Conservation (phyloP, 129 eudicot species). For the Pseudognaphalium luteoalbum region DNA sequence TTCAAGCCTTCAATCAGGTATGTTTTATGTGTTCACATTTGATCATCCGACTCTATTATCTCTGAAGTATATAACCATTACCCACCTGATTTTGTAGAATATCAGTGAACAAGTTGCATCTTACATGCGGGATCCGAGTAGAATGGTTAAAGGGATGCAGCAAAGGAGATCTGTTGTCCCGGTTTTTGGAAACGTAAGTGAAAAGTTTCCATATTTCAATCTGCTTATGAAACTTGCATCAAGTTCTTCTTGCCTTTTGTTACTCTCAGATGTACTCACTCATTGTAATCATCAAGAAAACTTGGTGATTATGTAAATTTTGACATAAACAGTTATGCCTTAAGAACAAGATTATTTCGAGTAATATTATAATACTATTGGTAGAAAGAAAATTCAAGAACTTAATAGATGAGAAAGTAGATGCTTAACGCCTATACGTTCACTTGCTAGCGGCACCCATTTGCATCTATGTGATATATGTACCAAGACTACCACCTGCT, state of each 20-base stretch:
- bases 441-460: background rate
- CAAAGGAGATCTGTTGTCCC: conserved; percentile 70
- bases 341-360: background rate
- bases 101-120: conserved; percentile 88
- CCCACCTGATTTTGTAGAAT: conserved; percentile 45
- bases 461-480: background rate
- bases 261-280: background rate
- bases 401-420: background rate
- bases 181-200: conserved; percentile 80
- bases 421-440: background rate
- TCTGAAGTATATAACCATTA: background rate
- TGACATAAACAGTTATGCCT: background rate
- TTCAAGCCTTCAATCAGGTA: conserved; percentile 69
- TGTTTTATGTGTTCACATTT: background rate
- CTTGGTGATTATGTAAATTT: background rate
- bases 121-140: conserved; percentile 94
- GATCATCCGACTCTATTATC: conserved; percentile 5
- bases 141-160: conserved; percentile 86
- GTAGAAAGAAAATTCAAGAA: background rate
- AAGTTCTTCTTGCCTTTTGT: background rate
- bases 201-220: background rate
- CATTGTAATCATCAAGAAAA: background rate
- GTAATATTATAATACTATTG: background rate
- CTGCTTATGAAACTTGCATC: background rate
- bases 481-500: background rate